Evolutionary conservation across 306 rosid genomes (phyloP).

Genomic region (Potentilla sterilis): DNA sequence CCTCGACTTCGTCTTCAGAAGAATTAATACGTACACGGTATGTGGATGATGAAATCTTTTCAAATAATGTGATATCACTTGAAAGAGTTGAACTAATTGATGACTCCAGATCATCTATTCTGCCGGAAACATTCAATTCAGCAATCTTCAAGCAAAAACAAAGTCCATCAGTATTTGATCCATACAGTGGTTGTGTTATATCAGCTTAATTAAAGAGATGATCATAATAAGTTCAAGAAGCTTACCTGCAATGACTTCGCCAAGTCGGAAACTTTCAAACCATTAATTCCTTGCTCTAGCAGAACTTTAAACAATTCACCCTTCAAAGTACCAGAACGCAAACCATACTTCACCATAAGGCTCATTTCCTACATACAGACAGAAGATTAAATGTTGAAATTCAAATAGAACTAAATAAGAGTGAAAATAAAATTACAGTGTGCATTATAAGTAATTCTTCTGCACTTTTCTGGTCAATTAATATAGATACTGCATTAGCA

Average conservation of each 20-base stretch:
- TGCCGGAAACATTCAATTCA: conserved; percentile 62
- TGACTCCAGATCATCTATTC: conserved; percentile 68
- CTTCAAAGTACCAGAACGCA: conserved; percentile 79
- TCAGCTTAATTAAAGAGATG: not conserved
- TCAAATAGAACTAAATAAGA: conserved; percentile 8
- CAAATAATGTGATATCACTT: conserved; percentile 90
- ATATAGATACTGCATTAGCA: not conserved
- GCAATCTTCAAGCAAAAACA: conserved; percentile 56
- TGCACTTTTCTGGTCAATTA: not conserved
- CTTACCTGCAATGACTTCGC: conserved; percentile 63
- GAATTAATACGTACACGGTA: conserved; percentile 74
- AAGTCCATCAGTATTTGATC: conserved; percentile 20
- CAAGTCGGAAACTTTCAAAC: conserved; percentile 75
- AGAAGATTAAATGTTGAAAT: conserved; percentile 23
- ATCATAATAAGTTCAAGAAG: conserved; percentile 15
- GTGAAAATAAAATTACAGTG: conserved; percentile 18
- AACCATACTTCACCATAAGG: conserved; percentile 65
- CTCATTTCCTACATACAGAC: conserved; percentile 58
- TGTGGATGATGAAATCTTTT: conserved; percentile 85
- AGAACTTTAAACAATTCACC: conserved; percentile 69
- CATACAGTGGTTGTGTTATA: conserved; percentile 1
- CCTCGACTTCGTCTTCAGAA: conserved; percentile 54
- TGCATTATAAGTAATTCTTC: not conserved
- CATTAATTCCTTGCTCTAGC: conserved; percentile 71
- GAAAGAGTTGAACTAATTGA: conserved; percentile 72